Base-by-base conservation (phyloP, 176 grass and related monocot genomes). In the Neostapfia colusana region DNA sequence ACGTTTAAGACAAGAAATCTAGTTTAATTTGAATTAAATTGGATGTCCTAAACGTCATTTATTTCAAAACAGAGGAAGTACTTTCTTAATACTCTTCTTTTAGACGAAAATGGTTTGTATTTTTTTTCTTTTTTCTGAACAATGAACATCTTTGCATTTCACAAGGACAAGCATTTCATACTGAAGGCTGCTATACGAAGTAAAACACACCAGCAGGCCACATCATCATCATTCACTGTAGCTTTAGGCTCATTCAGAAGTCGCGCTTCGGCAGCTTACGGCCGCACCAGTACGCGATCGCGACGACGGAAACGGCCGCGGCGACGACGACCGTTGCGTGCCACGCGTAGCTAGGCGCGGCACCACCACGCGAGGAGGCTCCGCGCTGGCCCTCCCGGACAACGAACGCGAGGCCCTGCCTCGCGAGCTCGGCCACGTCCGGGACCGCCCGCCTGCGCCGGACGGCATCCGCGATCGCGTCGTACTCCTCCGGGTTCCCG, bases 231-330 rank as follows among this genome's bases (percentile, higher is more conserved):
- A 23, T 10, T 3, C n/a, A 23, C 20, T 34, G 10, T 7, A 61
- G 25, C 5, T 17, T 17, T 10, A 20, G 4, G 31, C 28, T 68
- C 24, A 18, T 54, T 75, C 50, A 72, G 56, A 41, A 36, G 36
- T 69, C 61, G 62, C 45, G 27, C 18, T 27, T 89, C 54, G 82
- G 61, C 82, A 89, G 24, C 72, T 57, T 73, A 72, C 68, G 67
- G 18, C 79, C 79, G 41, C 81, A 97, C 87, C 87, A 97, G 81
- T 77, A 92, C 24, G 76, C 89, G 69, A 93, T 86, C 63, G 68
- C 82, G 1, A 81, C 82, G 38, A 93, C 81, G 12, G 71, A 86
- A 60, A 89, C 79, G 57, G 91, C 89, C 25, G 64, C 89, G 34
- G 53, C 74, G 59, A 92, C 74, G 62, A 69, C 86, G 25, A 85